Evolutionary conservation across 2,329 filamentous ascomycete genomes (phyloP).

Genomic region (Remersonia thermophila): DNA sequence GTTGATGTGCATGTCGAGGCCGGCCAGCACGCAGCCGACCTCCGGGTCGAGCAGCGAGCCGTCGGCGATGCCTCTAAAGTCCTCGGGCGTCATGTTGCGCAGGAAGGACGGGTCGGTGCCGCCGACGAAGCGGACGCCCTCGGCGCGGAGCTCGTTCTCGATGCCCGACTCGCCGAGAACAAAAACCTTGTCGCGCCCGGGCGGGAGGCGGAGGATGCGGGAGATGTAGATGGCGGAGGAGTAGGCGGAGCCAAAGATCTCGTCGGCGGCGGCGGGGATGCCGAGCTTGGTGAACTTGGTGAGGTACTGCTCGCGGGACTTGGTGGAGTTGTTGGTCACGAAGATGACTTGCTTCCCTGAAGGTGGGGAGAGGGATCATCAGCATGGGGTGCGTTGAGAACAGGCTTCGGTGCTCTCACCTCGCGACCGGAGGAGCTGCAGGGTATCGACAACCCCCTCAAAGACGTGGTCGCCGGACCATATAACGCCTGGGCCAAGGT

Average conservation of each 20-base stretch:
- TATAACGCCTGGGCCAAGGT: slow-evolving; percentile 60
- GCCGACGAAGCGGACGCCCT: slow-evolving; percentile 69
- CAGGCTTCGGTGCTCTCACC: no score
- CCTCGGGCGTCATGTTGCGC: slow-evolving; percentile 65
- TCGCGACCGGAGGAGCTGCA: slow-evolving; percentile 69
- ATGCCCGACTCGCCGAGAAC: slow-evolving; percentile 86
- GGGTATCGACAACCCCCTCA: slow-evolving; percentile 70
- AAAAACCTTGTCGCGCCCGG: slow-evolving; percentile 82
- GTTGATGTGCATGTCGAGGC: slow-evolving; percentile 88
- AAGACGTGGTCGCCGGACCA: slow-evolving; percentile 94
- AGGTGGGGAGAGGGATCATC: not conserved
- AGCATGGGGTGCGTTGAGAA: no score
- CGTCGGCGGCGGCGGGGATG: slow-evolving; percentile 69
- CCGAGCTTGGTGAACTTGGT: slow-evolving; percentile 77
- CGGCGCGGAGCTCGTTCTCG: slow-evolving; percentile 72
- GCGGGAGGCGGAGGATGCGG: slow-evolving; percentile 69
- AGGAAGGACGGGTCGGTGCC: slow-evolving; percentile 72
- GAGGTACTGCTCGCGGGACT: slow-evolving; percentile 82
- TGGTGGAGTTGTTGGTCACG: slow-evolving; percentile 98
- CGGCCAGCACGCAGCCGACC: slow-evolving; percentile 79
- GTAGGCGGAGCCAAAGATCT: slow-evolving; percentile 94
- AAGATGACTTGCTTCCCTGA: slow-evolving; percentile 80
- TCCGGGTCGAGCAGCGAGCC: slow-evolving; percentile 68
- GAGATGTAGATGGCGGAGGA: slow-evolving; percentile 92
- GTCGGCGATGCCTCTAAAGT: slow-evolving; percentile 69